Base-by-base conservation (phyloP, 2,329 filamentous ascomycete genomes). In the Cercospora sojina region DNA sequence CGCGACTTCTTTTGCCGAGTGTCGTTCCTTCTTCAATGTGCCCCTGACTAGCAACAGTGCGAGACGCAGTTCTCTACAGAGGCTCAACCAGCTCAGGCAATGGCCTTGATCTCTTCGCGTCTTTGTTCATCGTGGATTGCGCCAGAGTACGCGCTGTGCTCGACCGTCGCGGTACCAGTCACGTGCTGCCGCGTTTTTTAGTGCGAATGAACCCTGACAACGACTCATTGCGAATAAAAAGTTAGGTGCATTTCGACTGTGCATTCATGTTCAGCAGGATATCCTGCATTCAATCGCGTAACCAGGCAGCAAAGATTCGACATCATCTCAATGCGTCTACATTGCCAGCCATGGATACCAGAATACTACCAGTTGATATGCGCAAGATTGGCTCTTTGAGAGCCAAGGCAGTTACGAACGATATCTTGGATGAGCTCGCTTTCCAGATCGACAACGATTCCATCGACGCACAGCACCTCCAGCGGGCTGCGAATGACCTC, bases 401-500 rank as follows among this genome's bases (percentile, higher is more conserved):
- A 0, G 74, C 80, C 27, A 70, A 68, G 12, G 47, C 68, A 32
- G 63, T 72, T 18, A 61, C 71, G 1, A 62, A 71, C 23, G 75
- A 80, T 25, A 73, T 73, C 5, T 72, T 83, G n/a, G 77, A 79
- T 32, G 72, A 77, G 18, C 71, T 79, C 59, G 59, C 72, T 5
- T 67, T 80, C 41, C 64, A 74, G 25, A 66, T 76, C 9, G 70
- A 74, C 53, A n/a, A 67, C 3, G 53, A 67, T 1, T 83, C 80
- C 3, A 68, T 76, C 2, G 85, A 86, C 71, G 80, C 81, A 3
- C 78, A 81, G 38, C 80, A 83, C 64, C 83, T 96, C 41, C 80
- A 82, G 65, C 81, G 87, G 64, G 92, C 92, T 1, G 92, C 91
- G 2, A 76, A 83, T 12, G 84, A 88, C 70, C 82, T 97, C 38